phyloP scores from a whole-genome alignment of 1,284 basidiomycete species.

The Trichosporon sp. region DNA sequence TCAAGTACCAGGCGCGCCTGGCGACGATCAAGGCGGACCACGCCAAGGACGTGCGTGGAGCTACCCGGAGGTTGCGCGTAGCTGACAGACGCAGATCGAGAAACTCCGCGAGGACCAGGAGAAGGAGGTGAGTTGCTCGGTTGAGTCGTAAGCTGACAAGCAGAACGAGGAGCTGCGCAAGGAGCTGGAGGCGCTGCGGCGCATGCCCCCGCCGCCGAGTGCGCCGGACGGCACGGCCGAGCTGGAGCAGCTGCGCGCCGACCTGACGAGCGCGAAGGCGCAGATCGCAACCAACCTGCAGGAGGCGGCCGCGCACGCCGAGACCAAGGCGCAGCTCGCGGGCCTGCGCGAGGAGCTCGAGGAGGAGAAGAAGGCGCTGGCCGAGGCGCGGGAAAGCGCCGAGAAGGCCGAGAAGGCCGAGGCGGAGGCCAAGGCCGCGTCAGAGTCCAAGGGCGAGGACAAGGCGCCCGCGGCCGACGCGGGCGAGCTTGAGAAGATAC shows the following conservation, averaged over 20 bases:
- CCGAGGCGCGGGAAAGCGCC: conserved; percentile 9
- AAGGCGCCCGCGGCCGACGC: conserved; percentile 35
- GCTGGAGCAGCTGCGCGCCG: conserved; percentile 29
- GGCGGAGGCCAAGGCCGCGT: conserved; percentile 19
- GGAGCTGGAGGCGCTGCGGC: conserved; percentile 37
- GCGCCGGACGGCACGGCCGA: conserved; percentile 23
- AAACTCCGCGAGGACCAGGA: conserved; percentile 36
- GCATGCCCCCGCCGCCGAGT: conserved; percentile 23
- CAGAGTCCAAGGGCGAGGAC: conserved; percentile 21
- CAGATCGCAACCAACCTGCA: conserved; percentile 23
- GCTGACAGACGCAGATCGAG: background rate
- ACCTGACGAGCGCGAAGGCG: conserved; percentile 28
- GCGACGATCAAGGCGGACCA: conserved; percentile 5
- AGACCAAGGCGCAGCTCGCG: conserved; percentile 32
- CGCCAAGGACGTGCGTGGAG: background rate
- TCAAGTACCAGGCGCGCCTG: conserved; percentile 40
- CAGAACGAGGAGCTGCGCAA: conserved; percentile 43
- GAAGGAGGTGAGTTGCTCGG: conserved; percentile 47
- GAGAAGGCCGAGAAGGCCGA: conserved; percentile 15
- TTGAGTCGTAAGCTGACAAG: conserved; percentile 1
- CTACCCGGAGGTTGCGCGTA: no score
- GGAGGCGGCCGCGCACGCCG: conserved; percentile 23
- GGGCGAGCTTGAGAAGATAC: conserved; percentile 28
- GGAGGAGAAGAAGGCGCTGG: conserved; percentile 15
- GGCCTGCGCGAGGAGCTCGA: conserved; percentile 31